These are phyloP conservation scores for Citrus trifoliata DNA, from an alignment of 345 rosid genomes.

Conservation along the genomic window DNA sequence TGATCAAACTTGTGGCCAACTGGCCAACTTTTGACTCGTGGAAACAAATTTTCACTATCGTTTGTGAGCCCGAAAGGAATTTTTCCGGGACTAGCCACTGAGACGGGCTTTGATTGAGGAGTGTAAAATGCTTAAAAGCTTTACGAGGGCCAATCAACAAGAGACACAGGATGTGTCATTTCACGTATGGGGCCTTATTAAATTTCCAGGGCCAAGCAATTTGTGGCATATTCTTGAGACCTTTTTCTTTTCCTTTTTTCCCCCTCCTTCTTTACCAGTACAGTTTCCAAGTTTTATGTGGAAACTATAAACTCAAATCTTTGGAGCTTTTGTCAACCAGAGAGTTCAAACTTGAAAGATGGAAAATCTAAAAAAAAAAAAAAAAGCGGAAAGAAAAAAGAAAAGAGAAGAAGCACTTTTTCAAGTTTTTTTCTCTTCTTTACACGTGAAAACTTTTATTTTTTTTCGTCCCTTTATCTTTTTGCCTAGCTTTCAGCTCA, in stretches of 20 bases:
- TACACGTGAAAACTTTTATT: conserved; percentile 23
- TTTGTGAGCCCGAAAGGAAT: background rate
- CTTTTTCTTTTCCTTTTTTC: background rate
- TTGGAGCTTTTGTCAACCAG: conserved; percentile 8
- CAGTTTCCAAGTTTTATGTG: background rate
- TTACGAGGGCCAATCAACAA: conserved; percentile 6
- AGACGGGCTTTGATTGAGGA: background rate
- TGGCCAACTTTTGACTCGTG: conserved; percentile 30
- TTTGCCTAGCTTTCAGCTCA: conserved; percentile 22
- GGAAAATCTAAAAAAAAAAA: background rate
- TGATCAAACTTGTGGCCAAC: conserved; percentile 18
- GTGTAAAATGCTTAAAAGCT: background rate
- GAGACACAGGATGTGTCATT: background rate
- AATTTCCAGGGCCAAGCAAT: background rate
- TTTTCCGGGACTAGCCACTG: background rate
- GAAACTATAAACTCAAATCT: conserved; percentile 5
- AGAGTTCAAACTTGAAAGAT: conserved; percentile 1
- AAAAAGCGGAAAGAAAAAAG: conserved; percentile 10
- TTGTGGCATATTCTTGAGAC: background rate
- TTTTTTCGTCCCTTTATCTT: conserved; percentile 7
- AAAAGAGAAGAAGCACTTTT: background rate
- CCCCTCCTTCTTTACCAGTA: background rate
- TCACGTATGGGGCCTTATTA: background rate
- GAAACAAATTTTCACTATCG: background rate
- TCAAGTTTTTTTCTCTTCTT: conserved; percentile 3